Evolutionary conservation across 225 moss, liverwort and hornwort genomes (phyloP).

Genomic region (Polytrichum commune): DNA sequence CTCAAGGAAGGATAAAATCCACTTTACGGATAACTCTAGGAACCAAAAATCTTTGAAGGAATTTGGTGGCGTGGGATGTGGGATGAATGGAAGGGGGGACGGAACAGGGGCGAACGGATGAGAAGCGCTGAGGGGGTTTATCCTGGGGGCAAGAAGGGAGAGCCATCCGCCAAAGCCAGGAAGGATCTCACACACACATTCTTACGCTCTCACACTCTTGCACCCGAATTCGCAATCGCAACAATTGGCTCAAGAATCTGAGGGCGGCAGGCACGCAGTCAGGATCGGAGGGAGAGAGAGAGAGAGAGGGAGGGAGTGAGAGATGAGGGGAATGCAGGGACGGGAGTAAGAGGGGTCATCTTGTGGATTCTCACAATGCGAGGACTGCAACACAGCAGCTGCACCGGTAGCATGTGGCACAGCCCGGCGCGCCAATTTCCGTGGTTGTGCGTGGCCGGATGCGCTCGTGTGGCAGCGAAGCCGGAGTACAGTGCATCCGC

Average conservation of each 20-base stretch:
- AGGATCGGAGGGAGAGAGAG: neutral
- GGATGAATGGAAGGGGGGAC: too few relatives aligned
- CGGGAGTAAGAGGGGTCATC: neutral
- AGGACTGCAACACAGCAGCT: constrained; percentile 21
- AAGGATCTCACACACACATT: too few relatives aligned
- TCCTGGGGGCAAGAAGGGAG: neutral
- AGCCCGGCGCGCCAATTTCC: constrained; percentile 15
- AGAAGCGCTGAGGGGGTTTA: constrained; percentile 1
- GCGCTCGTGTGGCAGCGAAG: constrained; percentile 20
- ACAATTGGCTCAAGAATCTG: neutral
- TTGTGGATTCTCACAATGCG: constrained; percentile 14
- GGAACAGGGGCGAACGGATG: neutral
- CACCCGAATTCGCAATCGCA: neutral
- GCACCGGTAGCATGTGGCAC: constrained; percentile 16
- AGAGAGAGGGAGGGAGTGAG: too few relatives aligned
- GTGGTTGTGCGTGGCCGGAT: constrained; percentile 3
- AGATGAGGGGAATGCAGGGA: neutral
- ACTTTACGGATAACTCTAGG: too few relatives aligned
- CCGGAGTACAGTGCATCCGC: constrained; percentile 4
- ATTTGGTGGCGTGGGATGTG: too few relatives aligned
- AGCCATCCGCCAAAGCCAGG: neutral
- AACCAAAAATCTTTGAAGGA: too few relatives aligned
- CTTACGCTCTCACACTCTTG: neutral
- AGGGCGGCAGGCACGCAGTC: neutral
- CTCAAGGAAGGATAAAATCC: too few relatives aligned